A percentile compares a stretch with the other conserved stretches of the same genome.
These are phyloP conservation scores for Boletellus sp. DNA, from an alignment of 1,284 basidiomycete genomes.

Conservation along the genomic window DNA sequence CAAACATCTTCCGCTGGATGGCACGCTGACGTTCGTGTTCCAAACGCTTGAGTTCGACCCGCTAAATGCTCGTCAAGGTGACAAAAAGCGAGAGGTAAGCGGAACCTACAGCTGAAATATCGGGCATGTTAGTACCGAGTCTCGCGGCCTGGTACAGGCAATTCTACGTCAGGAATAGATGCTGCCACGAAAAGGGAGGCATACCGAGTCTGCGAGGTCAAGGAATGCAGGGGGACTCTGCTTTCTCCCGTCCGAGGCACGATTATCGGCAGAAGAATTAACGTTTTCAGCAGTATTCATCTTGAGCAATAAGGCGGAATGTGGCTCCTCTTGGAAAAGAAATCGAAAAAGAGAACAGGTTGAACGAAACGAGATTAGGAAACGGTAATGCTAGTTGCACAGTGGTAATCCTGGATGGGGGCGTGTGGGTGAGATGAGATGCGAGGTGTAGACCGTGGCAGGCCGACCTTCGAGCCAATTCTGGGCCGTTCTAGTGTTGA, in stretches of 20 bases:
- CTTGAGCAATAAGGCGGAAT: slow-evolving; percentile 44
- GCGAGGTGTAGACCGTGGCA: slow-evolving; percentile 5
- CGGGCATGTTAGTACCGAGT: slow-evolving; percentile 77
- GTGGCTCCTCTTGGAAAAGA: slow-evolving; percentile 51
- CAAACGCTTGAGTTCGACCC: slow-evolving; percentile 84
- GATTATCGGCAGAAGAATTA: slow-evolving; percentile 68
- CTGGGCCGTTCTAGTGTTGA: slow-evolving; percentile 73
- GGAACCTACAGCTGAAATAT: slow-evolving; percentile 71
- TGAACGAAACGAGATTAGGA: slow-evolving; percentile 51
- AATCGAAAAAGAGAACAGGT: slow-evolving; percentile 51
- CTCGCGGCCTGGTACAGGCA: slow-evolving; percentile 58
- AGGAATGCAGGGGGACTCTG: slow-evolving; percentile 85
- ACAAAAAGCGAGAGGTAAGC: neutral
- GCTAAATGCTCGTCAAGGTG: slow-evolving; percentile 43
- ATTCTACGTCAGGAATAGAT: slow-evolving; percentile 19
- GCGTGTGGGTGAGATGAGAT: slow-evolving; percentile 9
- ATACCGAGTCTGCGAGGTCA: slow-evolving; percentile 84
- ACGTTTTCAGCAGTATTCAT: slow-evolving; percentile 69
- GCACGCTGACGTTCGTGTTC: slow-evolving; percentile 87
- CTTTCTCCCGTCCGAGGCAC: slow-evolving; percentile 65
- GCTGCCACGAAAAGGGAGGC: slow-evolving; percentile 33
- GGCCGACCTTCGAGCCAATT: slow-evolving; percentile 64
- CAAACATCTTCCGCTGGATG: slow-evolving; percentile 84
- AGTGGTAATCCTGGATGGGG: slow-evolving; percentile 50
- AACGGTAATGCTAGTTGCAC: slow-evolving; percentile 62